Conservation (phyloP, 2,329 filamentous ascomycete genomes). For the Aspergillus vadensis region DNA sequence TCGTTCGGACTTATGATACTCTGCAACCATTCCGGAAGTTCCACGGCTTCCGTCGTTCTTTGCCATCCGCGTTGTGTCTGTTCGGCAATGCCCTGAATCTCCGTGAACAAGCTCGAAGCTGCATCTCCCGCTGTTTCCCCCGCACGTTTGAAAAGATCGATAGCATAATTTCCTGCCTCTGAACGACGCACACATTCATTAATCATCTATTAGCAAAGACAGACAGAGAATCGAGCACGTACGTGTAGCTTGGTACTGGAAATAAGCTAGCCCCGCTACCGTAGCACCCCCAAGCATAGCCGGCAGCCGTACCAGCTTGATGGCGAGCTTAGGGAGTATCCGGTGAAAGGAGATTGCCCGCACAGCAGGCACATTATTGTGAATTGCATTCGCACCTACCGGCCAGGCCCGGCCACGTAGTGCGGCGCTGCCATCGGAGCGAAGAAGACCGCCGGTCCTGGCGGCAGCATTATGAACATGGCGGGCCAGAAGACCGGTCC, state of each 20-base stretch:
- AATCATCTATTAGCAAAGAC: slow-evolving; percentile 7
- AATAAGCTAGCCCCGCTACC: slow-evolving; percentile 82
- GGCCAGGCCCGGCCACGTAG: slow-evolving; percentile 71
- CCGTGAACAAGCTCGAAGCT: slow-evolving; percentile 69
- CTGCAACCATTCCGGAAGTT: slow-evolving; percentile 76
- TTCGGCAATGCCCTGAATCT: slow-evolving; percentile 72
- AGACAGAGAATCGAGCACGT: slow-evolving; percentile 42
- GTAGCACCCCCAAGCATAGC: slow-evolving; percentile 89
- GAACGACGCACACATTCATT: slow-evolving; percentile 8
- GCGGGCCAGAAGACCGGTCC: slow-evolving; percentile 62
- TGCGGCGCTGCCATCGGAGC: slow-evolving; percentile 64
- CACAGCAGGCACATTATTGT: slow-evolving; percentile 75
- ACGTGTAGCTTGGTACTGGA: slow-evolving; percentile 95
- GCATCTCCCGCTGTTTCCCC: slow-evolving; percentile 70
- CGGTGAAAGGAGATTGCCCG: slow-evolving; percentile 68
- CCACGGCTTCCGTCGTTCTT: slow-evolving; percentile 76
- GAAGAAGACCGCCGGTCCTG: slow-evolving; percentile 68
- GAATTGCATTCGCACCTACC: slow-evolving; percentile 74
- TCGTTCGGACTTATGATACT: slow-evolving; percentile 67
- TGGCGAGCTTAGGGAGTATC: slow-evolving; percentile 78
- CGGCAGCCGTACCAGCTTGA: slow-evolving; percentile 84
- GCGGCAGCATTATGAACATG: slow-evolving; percentile 64
- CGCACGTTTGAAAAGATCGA: slow-evolving; percentile 73
- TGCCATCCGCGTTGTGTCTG: slow-evolving; percentile 82
- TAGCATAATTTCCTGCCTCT: slow-evolving; percentile 75